Conservation (phyloP, 1,284 basidiomycete species). For the Entoloma clypeatum region DNA sequence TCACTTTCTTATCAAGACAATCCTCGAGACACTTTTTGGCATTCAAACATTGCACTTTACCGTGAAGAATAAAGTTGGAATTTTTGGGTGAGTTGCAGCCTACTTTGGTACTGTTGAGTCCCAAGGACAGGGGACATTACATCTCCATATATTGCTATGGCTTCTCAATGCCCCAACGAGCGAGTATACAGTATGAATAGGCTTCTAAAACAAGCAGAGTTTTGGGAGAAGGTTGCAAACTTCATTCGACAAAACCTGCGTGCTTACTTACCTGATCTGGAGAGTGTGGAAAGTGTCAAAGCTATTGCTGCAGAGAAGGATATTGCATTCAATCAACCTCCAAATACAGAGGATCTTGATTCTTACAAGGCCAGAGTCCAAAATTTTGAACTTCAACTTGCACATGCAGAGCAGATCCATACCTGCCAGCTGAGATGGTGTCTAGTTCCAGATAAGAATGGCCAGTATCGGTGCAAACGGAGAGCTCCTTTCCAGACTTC, state of each 20-base stretch:
- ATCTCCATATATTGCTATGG: too few relatives aligned
- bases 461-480: conserved; percentile 28
- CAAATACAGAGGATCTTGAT: conserved; percentile 26
- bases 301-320: conserved; percentile 18
- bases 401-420: conserved; percentile 28
- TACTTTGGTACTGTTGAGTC: too few relatives aligned
- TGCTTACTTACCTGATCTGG: conserved; percentile 24
- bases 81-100: too few relatives aligned
- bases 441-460: conserved; percentile 17
- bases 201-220: conserved; percentile 22
- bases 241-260: conserved; percentile 27
- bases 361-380: conserved; percentile 6
- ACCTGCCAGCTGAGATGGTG: conserved; percentile 26
- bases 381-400: conserved; percentile 15
- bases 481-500: conserved; percentile 29
- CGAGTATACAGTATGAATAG: too few relatives aligned
- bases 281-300: conserved; percentile 14
- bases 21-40: too few relatives aligned
- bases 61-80: too few relatives aligned
- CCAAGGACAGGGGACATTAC: too few relatives aligned
- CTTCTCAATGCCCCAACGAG: too few relatives aligned
- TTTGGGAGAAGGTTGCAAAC: conserved; percentile 21
- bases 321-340: conserved; percentile 27
- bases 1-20: too few relatives aligned
- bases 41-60: too few relatives aligned